A percentile compares a stretch with the other conserved stretches of the same genome.
Evolutionary conservation across 768 basidiomycete genomes (phyloP).

Genomic region (Suillus clintonianus): DNA sequence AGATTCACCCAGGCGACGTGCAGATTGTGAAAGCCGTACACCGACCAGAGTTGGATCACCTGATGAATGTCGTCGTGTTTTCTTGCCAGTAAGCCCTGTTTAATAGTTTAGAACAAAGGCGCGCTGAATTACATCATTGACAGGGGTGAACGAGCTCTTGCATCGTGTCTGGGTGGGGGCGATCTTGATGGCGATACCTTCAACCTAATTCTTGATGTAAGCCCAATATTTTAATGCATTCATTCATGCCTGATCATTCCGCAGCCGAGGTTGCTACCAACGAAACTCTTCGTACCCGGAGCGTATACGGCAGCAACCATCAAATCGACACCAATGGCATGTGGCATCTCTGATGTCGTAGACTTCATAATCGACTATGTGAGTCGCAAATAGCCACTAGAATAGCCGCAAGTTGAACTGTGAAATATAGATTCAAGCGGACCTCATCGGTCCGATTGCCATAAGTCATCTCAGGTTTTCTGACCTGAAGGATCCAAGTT

Average conservation of each 20-base stretch:
- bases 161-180: slow-evolving; percentile 66
- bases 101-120: background rate
- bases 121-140: too few relatives aligned
- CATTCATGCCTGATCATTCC: background rate
- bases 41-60: slow-evolving; percentile 36
- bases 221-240: slow-evolving; percentile 1
- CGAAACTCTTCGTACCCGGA: slow-evolving; percentile 38
- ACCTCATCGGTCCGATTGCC: slow-evolving; percentile 64
- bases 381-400: slow-evolving; percentile 12
- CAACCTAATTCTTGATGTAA: slow-evolving; percentile 46
- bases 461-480: slow-evolving; percentile 67
- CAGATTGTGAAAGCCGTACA: slow-evolving; percentile 46
- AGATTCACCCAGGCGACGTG: slow-evolving; percentile 53
- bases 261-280: slow-evolving; percentile 34
- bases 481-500: slow-evolving; percentile 45
- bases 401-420: background rate
- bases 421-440: background rate
- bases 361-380: slow-evolving; percentile 74
- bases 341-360: slow-evolving; percentile 64
- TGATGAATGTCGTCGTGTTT: slow-evolving; percentile 52
- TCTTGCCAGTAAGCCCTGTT: slow-evolving; percentile 39
- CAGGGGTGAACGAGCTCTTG: slow-evolving; percentile 54
- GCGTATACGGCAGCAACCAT: slow-evolving; percentile 49
- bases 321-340: slow-evolving; percentile 46
- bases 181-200: slow-evolving; percentile 71